Conservation (phyloP, 176 grass and related monocot genomes). For the Ensete glaucum region DNA sequence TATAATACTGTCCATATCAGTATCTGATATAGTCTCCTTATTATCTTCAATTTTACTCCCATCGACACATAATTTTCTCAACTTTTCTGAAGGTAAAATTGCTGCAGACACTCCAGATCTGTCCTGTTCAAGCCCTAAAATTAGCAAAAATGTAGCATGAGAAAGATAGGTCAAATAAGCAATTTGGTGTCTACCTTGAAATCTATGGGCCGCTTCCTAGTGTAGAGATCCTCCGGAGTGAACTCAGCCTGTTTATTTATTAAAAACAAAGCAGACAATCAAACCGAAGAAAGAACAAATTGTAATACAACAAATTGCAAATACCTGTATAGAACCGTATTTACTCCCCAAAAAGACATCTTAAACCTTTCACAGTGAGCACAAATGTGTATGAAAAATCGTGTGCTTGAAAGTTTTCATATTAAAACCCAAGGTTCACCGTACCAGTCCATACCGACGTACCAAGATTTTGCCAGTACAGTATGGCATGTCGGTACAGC, state of each 20-base stretch:
- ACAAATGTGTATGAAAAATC: neutral
- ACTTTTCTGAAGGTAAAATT: conserved; percentile 50
- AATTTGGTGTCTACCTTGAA: conserved; percentile 43
- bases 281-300: neutral
- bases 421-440: neutral
- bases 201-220: conserved; percentile 57
- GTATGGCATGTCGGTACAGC: too few species aligned
- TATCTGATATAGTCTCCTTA: conserved; percentile 57
- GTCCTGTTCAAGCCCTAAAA: conserved; percentile 38
- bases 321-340: neutral
- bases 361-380: neutral
- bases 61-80: conserved; percentile 42
- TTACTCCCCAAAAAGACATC: neutral
- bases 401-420: neutral
- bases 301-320: neutral
- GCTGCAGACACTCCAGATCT: conserved; percentile 21
- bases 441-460: too few species aligned
- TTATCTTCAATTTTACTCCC: conserved; percentile 40
- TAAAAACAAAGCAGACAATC: neutral
- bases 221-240: conserved; percentile 87
- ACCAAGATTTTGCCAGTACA: too few species aligned
- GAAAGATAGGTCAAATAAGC: conserved; percentile 8
- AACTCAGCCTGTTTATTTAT: conserved; percentile 48
- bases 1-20: conserved; percentile 75
- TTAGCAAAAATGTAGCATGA: conserved; percentile 27